These are phyloP conservation scores for Colletotrichum sp. DNA, from an alignment of 2,329 filamentous ascomycete genomes.

Conservation along the genomic window DNA sequence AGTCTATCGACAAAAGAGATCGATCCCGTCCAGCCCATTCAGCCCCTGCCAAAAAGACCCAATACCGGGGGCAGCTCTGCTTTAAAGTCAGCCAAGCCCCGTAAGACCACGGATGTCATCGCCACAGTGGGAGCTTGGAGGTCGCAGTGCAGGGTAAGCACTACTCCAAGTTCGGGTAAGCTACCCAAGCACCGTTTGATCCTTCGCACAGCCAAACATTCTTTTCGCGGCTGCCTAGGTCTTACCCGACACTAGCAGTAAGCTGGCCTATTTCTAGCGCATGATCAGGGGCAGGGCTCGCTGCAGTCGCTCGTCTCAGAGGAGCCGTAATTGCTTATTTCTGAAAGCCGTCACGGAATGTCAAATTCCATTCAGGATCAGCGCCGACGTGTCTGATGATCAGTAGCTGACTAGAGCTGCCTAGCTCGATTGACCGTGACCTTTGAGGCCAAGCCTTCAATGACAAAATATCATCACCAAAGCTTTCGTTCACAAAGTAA, in stretches of 20 bases:
- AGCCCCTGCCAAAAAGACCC: background rate
- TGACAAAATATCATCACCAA: accelerated
- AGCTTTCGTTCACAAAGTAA: background rate
- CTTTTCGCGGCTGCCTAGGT: background rate
- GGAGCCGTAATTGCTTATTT: background rate
- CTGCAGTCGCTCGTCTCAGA: background rate
- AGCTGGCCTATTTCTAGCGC: background rate
- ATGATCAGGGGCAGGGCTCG: background rate
- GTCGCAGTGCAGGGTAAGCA: background rate
- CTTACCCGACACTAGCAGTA: background rate
- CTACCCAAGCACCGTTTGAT: background rate
- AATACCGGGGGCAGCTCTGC: background rate
- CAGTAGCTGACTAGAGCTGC: background rate
- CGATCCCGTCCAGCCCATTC: background rate
- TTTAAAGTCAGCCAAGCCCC: background rate
- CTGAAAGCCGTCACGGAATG: background rate
- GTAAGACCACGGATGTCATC: background rate
- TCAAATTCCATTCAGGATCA: background rate
- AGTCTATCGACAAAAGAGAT: background rate
- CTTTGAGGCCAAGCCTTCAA: background rate
- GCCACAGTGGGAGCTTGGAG: background rate
- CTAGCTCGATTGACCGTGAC: background rate
- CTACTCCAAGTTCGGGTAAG: background rate
- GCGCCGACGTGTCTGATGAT: background rate
- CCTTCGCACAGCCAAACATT: background rate